Conservation (phyloP, 805 yeast species). For the Candida silvatica region DNA sequence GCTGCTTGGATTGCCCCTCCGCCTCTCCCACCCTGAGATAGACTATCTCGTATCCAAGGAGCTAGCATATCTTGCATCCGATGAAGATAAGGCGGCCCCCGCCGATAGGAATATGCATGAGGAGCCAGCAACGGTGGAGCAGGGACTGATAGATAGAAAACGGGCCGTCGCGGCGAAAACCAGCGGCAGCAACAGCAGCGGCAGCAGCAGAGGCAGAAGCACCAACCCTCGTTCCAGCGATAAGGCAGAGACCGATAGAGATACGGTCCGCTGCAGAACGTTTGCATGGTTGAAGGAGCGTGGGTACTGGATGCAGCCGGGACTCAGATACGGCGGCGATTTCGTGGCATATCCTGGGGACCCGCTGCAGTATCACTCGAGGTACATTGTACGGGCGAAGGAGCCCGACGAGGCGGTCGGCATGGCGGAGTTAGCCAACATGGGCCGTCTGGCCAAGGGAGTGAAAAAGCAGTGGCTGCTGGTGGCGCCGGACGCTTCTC, state of each 20-base stretch:
- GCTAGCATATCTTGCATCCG: conserved; percentile 10
- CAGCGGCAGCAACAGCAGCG: no score
- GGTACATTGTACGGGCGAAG: conserved; percentile 54
- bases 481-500: conserved; percentile 25
- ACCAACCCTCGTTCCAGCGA: conserved; percentile 1
- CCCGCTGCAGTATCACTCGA: conserved; percentile 85
- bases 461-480: conserved; percentile 82
- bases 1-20: conserved; percentile 78
- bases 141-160: conserved; percentile 1
- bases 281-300: conserved; percentile 2
- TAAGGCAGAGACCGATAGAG: conserved; percentile 13
- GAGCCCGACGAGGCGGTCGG: conserved; percentile 43
- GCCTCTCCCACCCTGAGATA: conserved; percentile 65
- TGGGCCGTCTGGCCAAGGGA: conserved; percentile 89
- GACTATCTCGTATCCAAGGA: conserved; percentile 43
- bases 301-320: conserved; percentile 54
- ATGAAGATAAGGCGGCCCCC: conserved; percentile 2
- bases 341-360: conserved; percentile 93
- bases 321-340: conserved; percentile 84
- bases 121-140: conserved; percentile 5
- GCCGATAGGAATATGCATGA: conserved; percentile 3
- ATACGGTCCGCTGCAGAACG: no score
- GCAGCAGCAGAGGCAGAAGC: no score
- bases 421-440: conserved; percentile 54
- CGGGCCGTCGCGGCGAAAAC: no score